A percentile compares a stretch with the other conserved stretches of the same genome.
Evolutionary conservation across 2,329 filamentous ascomycete genomes (phyloP).

Genomic region (Chrysoporthe deuterocubensis): DNA sequence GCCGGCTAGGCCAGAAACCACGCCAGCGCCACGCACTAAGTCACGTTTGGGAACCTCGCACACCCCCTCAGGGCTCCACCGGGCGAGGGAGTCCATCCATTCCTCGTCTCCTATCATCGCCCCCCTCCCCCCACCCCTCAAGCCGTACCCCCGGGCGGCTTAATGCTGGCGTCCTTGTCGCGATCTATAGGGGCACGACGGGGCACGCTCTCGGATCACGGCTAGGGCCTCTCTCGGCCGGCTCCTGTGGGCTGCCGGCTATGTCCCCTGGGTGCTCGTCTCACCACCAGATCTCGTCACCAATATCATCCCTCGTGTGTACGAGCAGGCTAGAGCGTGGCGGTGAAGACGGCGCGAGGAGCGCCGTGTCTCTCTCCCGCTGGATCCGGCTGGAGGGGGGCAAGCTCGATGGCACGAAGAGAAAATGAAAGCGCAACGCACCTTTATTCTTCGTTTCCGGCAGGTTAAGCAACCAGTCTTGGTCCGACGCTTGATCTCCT

Average conservation of each 20-base stretch:
- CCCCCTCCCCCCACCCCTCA: too few species aligned
- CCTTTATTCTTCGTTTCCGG: conserved; percentile 66
- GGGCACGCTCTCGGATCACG: not conserved
- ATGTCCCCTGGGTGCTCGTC: not conserved
- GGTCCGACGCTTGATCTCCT: conserved; percentile 67
- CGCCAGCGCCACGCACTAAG: conserved; percentile 1
- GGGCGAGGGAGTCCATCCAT: not conserved
- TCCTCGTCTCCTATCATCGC: too few species aligned
- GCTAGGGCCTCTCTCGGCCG: not conserved
- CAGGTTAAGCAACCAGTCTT: conserved; percentile 68
- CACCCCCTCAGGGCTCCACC: not conserved
- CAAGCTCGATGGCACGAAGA: not conserved
- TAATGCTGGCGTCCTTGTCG: too few species aligned
- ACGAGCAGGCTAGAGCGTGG: not conserved
- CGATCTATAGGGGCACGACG: not conserved
- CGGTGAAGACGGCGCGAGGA: not conserved
- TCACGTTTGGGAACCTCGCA: not conserved
- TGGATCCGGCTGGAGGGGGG: not conserved
- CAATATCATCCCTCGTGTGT: not conserved
- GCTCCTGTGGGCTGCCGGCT: not conserved
- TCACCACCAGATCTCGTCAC: not conserved
- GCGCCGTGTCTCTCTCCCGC: too few species aligned
- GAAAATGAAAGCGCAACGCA: conserved; percentile 43
- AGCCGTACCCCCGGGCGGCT: too few species aligned
- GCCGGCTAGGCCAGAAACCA: not conserved